Evolutionary conservation across 2,329 filamentous ascomycete genomes (phyloP).

Genomic region (Metarhizium robertsii): DNA sequence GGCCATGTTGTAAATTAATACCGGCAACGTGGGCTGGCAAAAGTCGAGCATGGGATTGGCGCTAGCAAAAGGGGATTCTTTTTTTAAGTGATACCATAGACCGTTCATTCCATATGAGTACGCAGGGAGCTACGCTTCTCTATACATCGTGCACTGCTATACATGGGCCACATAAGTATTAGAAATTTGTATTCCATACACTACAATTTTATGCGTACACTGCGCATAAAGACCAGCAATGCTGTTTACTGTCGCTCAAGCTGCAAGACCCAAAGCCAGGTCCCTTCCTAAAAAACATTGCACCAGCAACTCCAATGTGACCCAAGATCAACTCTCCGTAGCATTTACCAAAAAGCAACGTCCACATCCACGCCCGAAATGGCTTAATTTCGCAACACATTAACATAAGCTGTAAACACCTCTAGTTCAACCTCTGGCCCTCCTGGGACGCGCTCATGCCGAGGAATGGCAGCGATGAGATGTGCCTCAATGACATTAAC

Average conservation of each 20-base stretch:
- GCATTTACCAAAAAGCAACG: neutral
- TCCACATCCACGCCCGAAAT: neutral
- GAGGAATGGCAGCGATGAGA: conserved; percentile 60
- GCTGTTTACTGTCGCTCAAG: neutral
- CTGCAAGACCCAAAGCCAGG: neutral
- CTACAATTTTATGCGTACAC: neutral
- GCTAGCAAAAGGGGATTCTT: neutral
- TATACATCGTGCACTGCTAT: neutral
- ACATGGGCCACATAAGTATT: neutral
- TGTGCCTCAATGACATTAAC: conserved; percentile 74
- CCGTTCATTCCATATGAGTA: neutral
- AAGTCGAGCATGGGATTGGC: conserved; percentile 8
- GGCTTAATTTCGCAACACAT: conserved; percentile 42
- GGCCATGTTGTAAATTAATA: neutral
- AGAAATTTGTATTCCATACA: neutral
- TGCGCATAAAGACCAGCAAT: neutral
- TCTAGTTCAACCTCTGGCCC: conserved; percentile 66
- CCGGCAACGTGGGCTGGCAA: neutral
- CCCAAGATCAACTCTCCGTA: neutral
- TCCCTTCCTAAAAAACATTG: neutral
- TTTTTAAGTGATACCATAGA: conserved; percentile 18
- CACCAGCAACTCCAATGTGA: neutral
- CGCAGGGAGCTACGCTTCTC: neutral
- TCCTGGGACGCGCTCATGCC: conserved; percentile 44
- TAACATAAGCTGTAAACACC: conserved; percentile 65